These are phyloP conservation scores for Linnemannia elongata DNA, from an alignment of 192 early-diverging fungal genomes.

Conservation along the genomic window DNA sequence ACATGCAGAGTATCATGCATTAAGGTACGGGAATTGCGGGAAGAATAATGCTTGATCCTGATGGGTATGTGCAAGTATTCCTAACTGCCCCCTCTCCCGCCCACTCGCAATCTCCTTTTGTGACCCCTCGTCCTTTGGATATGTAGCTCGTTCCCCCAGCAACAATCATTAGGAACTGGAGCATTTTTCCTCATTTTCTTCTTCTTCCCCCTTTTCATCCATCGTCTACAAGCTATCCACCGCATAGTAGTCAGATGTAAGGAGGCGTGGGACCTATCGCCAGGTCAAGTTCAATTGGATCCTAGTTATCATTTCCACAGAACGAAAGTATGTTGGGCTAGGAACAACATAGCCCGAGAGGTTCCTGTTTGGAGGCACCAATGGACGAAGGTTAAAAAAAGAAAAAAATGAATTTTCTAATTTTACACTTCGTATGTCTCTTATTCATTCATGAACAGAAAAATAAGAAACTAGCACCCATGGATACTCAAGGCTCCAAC, in stretches of 20 bases:
- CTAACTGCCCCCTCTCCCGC: background rate
- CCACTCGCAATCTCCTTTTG: background rate
- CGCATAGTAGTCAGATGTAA: too few relatives aligned
- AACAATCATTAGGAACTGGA: too few relatives aligned
- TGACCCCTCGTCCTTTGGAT: too few relatives aligned
- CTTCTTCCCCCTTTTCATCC: too few relatives aligned
- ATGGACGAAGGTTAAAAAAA: background rate
- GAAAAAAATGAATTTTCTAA: background rate
- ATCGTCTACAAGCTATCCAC: too few relatives aligned
- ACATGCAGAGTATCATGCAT: background rate
- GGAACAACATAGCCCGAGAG: conserved; percentile 5
- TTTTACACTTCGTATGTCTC: background rate
- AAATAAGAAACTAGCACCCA: background rate
- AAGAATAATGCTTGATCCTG: background rate
- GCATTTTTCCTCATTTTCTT: too few relatives aligned
- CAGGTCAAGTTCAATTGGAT: too few relatives aligned
- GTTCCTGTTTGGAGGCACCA: background rate
- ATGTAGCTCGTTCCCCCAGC: too few relatives aligned
- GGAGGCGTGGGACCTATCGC: too few relatives aligned
- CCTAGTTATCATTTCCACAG: background rate
- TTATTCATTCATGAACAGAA: background rate
- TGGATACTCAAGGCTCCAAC: background rate
- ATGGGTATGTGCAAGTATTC: too few relatives aligned
- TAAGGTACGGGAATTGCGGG: background rate
- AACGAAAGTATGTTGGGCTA: background rate